phyloP scores from a whole-genome alignment of 1,284 basidiomycete genomes.

The Meripilus lineatus region DNA sequence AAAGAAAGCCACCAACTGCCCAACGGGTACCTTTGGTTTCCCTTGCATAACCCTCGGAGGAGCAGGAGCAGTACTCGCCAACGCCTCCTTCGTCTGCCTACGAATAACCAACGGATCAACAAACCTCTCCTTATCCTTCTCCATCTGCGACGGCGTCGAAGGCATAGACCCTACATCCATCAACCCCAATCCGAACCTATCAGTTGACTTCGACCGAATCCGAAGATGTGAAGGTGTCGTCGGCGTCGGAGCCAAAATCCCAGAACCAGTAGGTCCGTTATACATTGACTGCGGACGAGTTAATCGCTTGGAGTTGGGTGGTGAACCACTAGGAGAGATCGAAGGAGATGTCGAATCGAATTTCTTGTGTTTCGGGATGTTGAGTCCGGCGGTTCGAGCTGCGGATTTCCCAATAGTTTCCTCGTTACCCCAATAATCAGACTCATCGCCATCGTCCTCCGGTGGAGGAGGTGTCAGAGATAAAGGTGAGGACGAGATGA shows the following conservation, averaged over 20 bases:
- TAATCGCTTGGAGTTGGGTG: constrained; percentile 15
- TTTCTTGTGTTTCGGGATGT: constrained; percentile 20
- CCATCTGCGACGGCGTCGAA: constrained; percentile 16
- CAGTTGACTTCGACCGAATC: constrained; percentile 50
- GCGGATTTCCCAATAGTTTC: constrained; percentile 62
- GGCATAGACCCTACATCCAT: constrained; percentile 15
- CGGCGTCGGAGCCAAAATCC: constrained; percentile 23
- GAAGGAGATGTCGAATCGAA: constrained; percentile 17
- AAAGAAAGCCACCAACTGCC: constrained; percentile 78
- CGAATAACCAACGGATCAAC: constrained; percentile 70
- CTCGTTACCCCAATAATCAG: constrained; percentile 36
- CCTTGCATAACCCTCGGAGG: constrained; percentile 32
- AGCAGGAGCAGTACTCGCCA: constrained; percentile 32
- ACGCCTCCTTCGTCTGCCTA: constrained; percentile 51
- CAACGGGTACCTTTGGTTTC: constrained; percentile 65
- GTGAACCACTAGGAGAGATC: constrained; percentile 13
- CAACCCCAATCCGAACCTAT: constrained; percentile 33
- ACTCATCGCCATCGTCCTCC: constrained; percentile 25
- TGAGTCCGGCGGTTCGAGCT: constrained; percentile 24
- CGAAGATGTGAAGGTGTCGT: constrained; percentile 39
- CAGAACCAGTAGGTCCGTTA: constrained; percentile 17
- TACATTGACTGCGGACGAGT: constrained; percentile 29
- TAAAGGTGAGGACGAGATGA: constrained; percentile 33
- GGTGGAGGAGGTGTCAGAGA: constrained; percentile 29
- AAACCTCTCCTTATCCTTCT: constrained; percentile 41